Evolutionary conservation across 257 asterid genomes (phyloP).

Genomic region (Ajuga chamaepitys): DNA sequence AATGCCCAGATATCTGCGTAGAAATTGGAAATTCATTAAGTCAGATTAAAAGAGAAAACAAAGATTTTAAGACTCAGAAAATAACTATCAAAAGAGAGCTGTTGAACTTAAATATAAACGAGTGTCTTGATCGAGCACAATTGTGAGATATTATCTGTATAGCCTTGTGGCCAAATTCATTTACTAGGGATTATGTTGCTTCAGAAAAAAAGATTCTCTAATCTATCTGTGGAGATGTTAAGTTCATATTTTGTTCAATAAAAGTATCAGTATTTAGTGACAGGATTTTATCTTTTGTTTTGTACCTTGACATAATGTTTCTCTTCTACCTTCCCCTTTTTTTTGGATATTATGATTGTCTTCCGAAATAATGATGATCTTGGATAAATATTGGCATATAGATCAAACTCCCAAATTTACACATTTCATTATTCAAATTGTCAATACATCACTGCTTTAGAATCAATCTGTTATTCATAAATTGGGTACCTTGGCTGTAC

Average conservation of each 20-base stretch:
- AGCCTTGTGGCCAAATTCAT: neutral
- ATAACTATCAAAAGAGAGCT: too few species aligned
- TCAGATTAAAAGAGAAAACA: too few species aligned
- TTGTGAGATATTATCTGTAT: too few species aligned
- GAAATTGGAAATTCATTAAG: too few species aligned
- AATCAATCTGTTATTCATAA: neutral
- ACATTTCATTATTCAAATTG: neutral
- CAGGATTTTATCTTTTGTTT: neutral
- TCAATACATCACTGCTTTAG: too few species aligned
- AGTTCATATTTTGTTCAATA: neutral
- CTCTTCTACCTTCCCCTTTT: too few species aligned
- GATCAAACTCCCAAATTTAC: neutral
- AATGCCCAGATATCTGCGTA: too few species aligned
- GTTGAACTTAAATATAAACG: too few species aligned
- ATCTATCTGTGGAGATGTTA: neutral
- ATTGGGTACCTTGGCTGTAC: neutral
- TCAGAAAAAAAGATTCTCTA: neutral
- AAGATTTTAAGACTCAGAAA: too few species aligned
- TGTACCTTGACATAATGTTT: neutral
- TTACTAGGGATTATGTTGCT: neutral
- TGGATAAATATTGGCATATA: neutral
- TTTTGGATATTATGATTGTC: too few species aligned
- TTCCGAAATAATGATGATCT: neutral
- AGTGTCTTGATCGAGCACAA: too few species aligned
- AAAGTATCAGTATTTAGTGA: neutral